Evolutionary conservation across 768 basidiomycete genomes (phyloP).

Genomic region (Panaeolus cyanescens): DNA sequence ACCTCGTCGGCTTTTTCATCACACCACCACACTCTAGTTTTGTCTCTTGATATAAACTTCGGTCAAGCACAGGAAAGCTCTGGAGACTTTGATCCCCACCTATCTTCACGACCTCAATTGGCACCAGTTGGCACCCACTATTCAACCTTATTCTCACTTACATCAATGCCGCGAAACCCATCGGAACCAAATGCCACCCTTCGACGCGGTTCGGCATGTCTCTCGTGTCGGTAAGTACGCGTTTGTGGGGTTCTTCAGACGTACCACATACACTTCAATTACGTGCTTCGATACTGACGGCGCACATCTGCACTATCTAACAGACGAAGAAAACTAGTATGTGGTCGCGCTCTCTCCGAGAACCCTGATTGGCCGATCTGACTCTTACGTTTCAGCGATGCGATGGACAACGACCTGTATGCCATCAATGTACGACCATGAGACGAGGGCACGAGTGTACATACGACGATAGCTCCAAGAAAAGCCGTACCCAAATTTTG

Average conservation of each 20-base stretch:
- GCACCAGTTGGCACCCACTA: not conserved
- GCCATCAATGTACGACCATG: constrained; percentile 56
- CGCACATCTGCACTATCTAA: not conserved
- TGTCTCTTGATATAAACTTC: not conserved
- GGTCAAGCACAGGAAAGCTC: not conserved
- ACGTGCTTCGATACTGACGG: too few species aligned
- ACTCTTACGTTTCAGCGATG: constrained; percentile 50
- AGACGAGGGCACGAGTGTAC: constrained; percentile 52
- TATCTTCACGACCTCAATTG: not conserved
- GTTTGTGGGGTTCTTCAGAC: not conserved
- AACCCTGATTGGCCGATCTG: not conserved
- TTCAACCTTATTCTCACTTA: not conserved
- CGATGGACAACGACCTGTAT: constrained; percentile 57
- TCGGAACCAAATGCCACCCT: constrained; percentile 25
- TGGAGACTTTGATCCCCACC: not conserved
- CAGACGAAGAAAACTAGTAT: constrained; percentile 48
- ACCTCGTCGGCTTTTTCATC: not conserved
- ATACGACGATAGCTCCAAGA: constrained; percentile 62
- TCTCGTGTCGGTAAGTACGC: constrained; percentile 42
- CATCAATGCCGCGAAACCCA: constrained; percentile 20
- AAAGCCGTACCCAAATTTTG: constrained; percentile 59
- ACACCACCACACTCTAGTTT: not conserved
- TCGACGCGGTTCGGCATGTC: constrained; percentile 44
- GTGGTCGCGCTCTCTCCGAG: constrained; percentile 9
- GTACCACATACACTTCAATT: not conserved